Percentiles rank a stretch among this genome's conserved stretches.
phyloP scores from a whole-genome alignment of 805 yeast genomes.

The Wickerhamomyces xylosicus region DNA sequence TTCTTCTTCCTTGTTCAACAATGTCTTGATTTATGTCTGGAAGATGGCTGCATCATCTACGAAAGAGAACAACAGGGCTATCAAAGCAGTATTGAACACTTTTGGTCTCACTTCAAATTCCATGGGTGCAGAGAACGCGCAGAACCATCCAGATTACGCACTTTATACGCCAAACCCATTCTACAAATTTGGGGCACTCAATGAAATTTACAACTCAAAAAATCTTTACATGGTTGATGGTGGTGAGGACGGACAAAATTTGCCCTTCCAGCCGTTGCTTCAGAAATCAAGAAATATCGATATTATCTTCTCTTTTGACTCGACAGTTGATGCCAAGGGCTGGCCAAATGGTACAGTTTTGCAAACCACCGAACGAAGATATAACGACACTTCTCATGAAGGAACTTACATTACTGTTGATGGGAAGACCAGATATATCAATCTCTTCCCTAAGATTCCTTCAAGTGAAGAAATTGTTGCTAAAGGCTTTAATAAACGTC shows the following conservation, averaged over 20 bases:
- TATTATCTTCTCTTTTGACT: slow-evolving; percentile 51
- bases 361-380: slow-evolving; percentile 20
- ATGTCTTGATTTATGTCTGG: slow-evolving; percentile 35
- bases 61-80: slow-evolving; percentile 21
- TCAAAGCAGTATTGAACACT: slow-evolving; percentile 27
- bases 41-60: slow-evolving; percentile 22
- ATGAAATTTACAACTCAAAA: slow-evolving; percentile 19
- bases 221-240: slow-evolving; percentile 56
- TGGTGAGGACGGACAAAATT: slow-evolving; percentile 67
- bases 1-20: slow-evolving; percentile 50
- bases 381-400: slow-evolving; percentile 11
- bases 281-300: slow-evolving; percentile 55
- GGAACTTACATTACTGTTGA: slow-evolving; percentile 25
- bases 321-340: slow-evolving; percentile 40
- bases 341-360: slow-evolving; percentile 54
- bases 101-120: slow-evolving; percentile 31
- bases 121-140: slow-evolving; percentile 17
- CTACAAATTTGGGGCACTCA: slow-evolving; percentile 20
- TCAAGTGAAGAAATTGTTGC: slow-evolving; percentile 35
- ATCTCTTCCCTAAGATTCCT: slow-evolving; percentile 58
- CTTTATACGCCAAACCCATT: slow-evolving; percentile 56
- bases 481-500: slow-evolving; percentile 42
- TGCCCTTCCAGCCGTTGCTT: slow-evolving; percentile 57
- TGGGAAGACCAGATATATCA: slow-evolving; percentile 26
- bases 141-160: slow-evolving; percentile 47